Evolutionary conservation across 2,329 filamentous ascomycete species (phyloP).

Genomic region (Endoconidiophora laricicola): DNA sequence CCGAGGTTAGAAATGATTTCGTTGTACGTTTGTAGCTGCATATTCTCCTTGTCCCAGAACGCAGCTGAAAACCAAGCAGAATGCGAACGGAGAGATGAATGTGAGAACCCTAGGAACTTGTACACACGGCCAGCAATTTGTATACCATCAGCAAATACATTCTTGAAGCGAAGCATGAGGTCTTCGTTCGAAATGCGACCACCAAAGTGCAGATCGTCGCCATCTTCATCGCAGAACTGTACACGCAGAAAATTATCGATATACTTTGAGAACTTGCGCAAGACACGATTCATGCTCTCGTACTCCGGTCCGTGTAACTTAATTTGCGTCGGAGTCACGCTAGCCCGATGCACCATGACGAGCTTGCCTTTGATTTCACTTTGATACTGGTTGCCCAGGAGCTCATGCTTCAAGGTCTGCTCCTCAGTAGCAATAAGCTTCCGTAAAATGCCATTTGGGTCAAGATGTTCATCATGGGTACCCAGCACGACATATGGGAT

Average conservation of each 20-base stretch:
- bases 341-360: conserved; percentile 18
- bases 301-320: conserved; percentile 43
- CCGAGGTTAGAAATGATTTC: conserved; percentile 33
- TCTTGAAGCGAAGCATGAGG: conserved; percentile 44
- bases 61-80: conserved; percentile 47
- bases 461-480: conserved; percentile 25
- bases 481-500: conserved; percentile 40
- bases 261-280: conserved; percentile 45
- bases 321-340: conserved; percentile 43
- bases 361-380: conserved; percentile 3
- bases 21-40: conserved; percentile 21
- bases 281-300: conserved; percentile 53
- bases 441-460: conserved; percentile 24
- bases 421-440: conserved; percentile 17
- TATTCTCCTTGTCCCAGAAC: conserved; percentile 23
- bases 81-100: conserved; percentile 58
- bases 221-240: conserved; percentile 58
- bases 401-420: conserved; percentile 11
- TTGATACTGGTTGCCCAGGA: conserved; percentile 13
- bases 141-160: conserved; percentile 41
- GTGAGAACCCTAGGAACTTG: conserved; percentile 59
- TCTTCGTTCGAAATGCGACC: conserved; percentile 23
- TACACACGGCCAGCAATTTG: conserved; percentile 45
- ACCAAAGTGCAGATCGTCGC: conserved; percentile 39
- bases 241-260: conserved; percentile 53